Conservation (phyloP, 805 yeast genomes). For the Pichia manshurica region DNA sequence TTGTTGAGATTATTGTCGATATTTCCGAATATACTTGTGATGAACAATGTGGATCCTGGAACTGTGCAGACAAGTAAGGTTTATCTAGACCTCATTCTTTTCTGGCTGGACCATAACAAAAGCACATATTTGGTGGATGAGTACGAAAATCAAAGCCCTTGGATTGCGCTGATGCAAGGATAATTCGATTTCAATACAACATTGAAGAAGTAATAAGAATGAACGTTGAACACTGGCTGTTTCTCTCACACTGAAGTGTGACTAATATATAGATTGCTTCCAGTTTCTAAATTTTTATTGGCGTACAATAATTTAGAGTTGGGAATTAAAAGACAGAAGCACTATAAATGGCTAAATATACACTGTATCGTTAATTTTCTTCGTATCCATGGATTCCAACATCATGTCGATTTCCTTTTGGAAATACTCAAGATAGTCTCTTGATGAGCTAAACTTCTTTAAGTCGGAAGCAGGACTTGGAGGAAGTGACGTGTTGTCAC, state of each 20-base stretch:
- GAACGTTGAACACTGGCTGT: too few relatives aligned
- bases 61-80: conserved; percentile 51
- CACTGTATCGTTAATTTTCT: conserved; percentile 16
- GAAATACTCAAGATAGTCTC: conserved; percentile 3
- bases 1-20: conserved; percentile 69
- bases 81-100: conserved; percentile 49
- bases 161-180: conserved; percentile 14
- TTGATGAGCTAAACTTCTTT: neutral
- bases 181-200: too few relatives aligned
- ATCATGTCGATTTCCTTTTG: conserved; percentile 14
- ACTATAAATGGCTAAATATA: conserved; percentile 11
- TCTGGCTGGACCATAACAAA: conserved; percentile 44
- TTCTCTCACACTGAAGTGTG: too few relatives aligned
- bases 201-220: too few relatives aligned
- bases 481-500: neutral
- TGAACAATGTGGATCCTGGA: conserved; percentile 75
- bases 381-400: conserved; percentile 15
- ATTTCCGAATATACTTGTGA: conserved; percentile 77
- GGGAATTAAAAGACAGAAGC: too few relatives aligned
- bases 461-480: neutral
- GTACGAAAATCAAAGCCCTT: conserved; percentile 48
- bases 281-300: too few relatives aligned
- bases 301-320: too few relatives aligned
- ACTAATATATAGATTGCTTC: too few relatives aligned
- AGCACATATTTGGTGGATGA: conserved; percentile 32